Base-by-base conservation (phyloP, 768 basidiomycete species). In the Collybiopsis confluens region DNA sequence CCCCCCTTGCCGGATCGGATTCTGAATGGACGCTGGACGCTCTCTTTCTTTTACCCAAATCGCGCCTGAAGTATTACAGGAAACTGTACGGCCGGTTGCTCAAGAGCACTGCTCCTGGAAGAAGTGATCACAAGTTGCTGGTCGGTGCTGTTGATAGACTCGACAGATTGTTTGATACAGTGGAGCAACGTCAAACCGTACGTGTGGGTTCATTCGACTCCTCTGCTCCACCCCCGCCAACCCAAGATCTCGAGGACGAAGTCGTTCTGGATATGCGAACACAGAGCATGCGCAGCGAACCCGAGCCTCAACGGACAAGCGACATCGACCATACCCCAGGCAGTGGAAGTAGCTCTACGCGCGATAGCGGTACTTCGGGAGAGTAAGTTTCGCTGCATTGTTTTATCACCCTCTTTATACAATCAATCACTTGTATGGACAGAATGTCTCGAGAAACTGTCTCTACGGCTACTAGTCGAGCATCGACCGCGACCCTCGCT, bases 31-130 rank as follows among this genome's bases (percentile, higher is more conserved):
- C 92, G 0, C 73, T 98, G 13, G 96, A 98, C 64, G 72, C 81
- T 7, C 75, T 98, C 20, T 99, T 99, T 73, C 70, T 88, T 11
- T 78, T 98, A 8, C 97, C 97, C 0, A 88, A 85, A 63, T 74
- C 75, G 13, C 83, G 97, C 40, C 71, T 99, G 54, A 85, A 84
- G 61, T 98, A 99, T 69, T 98, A 98, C 74, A 85, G 83, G 64
- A 95, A 89, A 65, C 76, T 98, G 1, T 98, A 98, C 65, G 78
- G 81, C 47, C 82, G 88, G 45, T 72, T 98, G 42, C 72, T 98
- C 45, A 92, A 89, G 69, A 90, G 88, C 62, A 94, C 93, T 1
- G 81, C 83, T 24, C 86, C 90, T 3, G 93, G 94, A 16, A 77
- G 86, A 62, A 91, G 86, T 58, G 96, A 98, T 66, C 88, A 98